A percentile compares a stretch with the other conserved stretches of the same genome.
These are phyloP conservation scores for Aaosphaeria pasadenensis DNA, from an alignment of 2,329 filamentous ascomycete species.

Conservation along the genomic window DNA sequence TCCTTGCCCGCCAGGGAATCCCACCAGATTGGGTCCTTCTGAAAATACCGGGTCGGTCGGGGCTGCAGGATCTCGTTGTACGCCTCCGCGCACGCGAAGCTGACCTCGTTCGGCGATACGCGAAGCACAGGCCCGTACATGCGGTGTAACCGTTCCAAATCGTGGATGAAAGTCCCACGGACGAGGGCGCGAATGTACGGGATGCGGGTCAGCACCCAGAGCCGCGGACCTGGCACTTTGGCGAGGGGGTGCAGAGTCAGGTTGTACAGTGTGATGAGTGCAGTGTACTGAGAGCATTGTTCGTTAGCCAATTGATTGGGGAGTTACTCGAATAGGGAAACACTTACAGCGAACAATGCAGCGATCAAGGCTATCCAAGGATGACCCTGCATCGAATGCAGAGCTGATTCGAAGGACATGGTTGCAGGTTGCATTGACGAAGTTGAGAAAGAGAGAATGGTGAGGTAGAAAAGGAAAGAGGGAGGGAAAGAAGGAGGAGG, in stretches of 20 bases:
- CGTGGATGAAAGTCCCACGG: conserved; percentile 2
- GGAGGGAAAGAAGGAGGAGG: too few relatives aligned
- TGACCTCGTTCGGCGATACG: conserved; percentile 6
- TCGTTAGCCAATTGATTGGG: too few relatives aligned
- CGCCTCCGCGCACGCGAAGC: conserved; percentile 6
- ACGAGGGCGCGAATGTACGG: conserved; percentile 2
- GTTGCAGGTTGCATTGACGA: too few relatives aligned
- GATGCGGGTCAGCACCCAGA: conserved; percentile 4
- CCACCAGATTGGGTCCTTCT: conserved; percentile 4
- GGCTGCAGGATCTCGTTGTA: conserved; percentile 7
- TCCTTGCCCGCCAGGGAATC: neutral
- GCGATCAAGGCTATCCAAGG: too few relatives aligned
- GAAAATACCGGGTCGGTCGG: neutral
- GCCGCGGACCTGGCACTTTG: conserved; percentile 4
- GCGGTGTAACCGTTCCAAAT: conserved; percentile 1
- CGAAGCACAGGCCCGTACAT: conserved; percentile 6
- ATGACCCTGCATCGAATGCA: too few relatives aligned
- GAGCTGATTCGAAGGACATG: too few relatives aligned
- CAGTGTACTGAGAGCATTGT: neutral
- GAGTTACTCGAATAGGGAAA: too few relatives aligned
- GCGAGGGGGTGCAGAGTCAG: conserved; percentile 7
- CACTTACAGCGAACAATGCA: too few relatives aligned
- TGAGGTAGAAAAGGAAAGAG: too few relatives aligned
- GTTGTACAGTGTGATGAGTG: conserved; percentile 4
- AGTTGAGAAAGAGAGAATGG: too few relatives aligned